Percentiles rank a stretch among this genome's conserved stretches.
Evolutionary conservation across 2,329 filamentous ascomycete species (phyloP).

Genomic region (Diaporthe sp.): DNA sequence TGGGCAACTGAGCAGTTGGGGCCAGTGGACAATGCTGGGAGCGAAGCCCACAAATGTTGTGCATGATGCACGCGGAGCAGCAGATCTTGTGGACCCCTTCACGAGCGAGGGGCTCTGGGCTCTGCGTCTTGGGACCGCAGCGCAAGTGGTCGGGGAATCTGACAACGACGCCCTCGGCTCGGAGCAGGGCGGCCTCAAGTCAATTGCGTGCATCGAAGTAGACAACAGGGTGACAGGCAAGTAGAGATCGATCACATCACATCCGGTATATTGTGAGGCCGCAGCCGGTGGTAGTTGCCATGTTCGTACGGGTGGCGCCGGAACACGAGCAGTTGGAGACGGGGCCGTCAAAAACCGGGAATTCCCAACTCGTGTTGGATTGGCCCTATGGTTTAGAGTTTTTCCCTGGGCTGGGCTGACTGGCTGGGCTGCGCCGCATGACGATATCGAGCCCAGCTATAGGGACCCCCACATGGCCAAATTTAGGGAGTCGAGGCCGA

Average conservation of each 20-base stretch:
- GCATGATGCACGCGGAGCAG: conserved; percentile 24
- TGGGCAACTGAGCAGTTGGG: conserved; percentile 1
- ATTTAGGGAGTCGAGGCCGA: conserved; percentile 22
- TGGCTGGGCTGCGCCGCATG: conserved; percentile 28
- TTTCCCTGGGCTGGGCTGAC: conserved; percentile 13
- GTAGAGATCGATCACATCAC: background rate
- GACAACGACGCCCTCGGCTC: background rate
- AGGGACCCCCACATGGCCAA: conserved; percentile 28
- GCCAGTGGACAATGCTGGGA: background rate
- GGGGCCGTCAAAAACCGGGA: conserved; percentile 18
- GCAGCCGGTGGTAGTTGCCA: background rate
- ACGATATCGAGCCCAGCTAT: conserved; percentile 21
- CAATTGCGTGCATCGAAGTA: background rate
- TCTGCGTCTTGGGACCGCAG: conserved; percentile 4
- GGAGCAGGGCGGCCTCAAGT: background rate
- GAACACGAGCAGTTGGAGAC: conserved; percentile 16
- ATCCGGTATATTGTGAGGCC: background rate
- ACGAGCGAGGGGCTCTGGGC: background rate
- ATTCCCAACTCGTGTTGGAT: conserved; percentile 24
- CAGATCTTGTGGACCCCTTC: conserved; percentile 15
- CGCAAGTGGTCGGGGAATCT: background rate
- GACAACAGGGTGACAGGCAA: background rate
- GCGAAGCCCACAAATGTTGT: conserved; percentile 25
- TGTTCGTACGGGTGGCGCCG: conserved; percentile 16
- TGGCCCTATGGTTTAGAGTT: conserved; percentile 25